Conservation (phyloP, 2,329 filamentous ascomycete genomes). For the Basipetospora chlamydospora region DNA sequence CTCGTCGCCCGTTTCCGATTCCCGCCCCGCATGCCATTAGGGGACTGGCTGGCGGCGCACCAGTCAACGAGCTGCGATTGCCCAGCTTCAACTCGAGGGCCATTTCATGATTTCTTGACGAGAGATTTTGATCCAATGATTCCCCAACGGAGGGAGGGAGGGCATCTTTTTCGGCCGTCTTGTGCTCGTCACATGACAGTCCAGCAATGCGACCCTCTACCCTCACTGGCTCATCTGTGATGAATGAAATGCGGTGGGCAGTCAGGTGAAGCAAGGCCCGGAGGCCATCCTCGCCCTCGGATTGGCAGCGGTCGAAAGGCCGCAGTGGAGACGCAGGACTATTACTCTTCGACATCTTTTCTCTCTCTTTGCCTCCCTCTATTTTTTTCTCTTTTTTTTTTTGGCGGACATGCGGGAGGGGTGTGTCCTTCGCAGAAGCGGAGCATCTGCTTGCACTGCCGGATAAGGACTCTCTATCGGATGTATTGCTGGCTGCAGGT, state of each 20-base stretch:
- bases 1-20: neutral
- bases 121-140: constrained; percentile 3
- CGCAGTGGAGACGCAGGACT: too few species aligned
- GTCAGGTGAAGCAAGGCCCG: neutral
- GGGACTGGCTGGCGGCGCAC: too few species aligned
- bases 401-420: too few species aligned
- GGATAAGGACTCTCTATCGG: neutral
- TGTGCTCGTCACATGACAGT: constrained; percentile 1
- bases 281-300: neutral
- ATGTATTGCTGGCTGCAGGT: neutral
- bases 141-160: neutral
- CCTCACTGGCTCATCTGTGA: neutral
- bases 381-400: too few species aligned
- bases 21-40: too few species aligned
- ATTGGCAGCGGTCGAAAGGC: neutral
- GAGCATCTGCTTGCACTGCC: too few species aligned
- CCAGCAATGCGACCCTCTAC: constrained; percentile 3
- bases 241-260: neutral
- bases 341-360: too few species aligned
- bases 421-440: too few species aligned
- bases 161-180: neutral
- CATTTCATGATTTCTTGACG: too few species aligned
- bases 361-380: too few species aligned
- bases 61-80: neutral
- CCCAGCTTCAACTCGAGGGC: too few species aligned